Conservation (phyloP, 208 protist species). For the Porcisia deanei region DNA sequence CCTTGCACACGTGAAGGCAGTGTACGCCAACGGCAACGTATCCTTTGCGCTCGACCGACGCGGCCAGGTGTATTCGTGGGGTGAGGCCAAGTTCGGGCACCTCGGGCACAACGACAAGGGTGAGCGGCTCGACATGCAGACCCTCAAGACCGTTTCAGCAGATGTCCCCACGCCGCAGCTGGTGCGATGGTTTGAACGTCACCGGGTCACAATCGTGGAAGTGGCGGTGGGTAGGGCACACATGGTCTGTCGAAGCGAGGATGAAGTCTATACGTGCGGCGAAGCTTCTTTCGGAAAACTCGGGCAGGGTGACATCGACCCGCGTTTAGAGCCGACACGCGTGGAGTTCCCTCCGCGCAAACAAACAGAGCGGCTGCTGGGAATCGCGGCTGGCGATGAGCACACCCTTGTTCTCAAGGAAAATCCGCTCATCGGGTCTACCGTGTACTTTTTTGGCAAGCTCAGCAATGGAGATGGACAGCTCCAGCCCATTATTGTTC, state of each 20-base stretch:
- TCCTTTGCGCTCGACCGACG: constrained; percentile 65
- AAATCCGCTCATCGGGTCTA: constrained; percentile 52
- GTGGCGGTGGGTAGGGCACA: constrained; percentile 66
- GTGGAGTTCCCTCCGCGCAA: constrained; percentile 65
- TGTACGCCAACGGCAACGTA: constrained; percentile 60
- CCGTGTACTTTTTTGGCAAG: constrained; percentile 83
- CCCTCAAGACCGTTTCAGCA: constrained; percentile 53
- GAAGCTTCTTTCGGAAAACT: constrained; percentile 78
- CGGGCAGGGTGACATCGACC: constrained; percentile 45
- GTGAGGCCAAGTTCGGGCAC: constrained; percentile 72
- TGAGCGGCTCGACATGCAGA: constrained; percentile 56
- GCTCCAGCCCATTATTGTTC: constrained; percentile 50
- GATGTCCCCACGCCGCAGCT: constrained; percentile 48
- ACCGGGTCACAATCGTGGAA: constrained; percentile 64
- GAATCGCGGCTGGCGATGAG: constrained; percentile 77
- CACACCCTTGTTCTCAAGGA: constrained; percentile 74
- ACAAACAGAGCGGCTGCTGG: constrained; percentile 47
- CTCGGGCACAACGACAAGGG: constrained; percentile 71
- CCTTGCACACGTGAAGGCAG: constrained; percentile 56
- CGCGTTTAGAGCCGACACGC: constrained; percentile 45
- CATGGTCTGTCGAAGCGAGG: constrained; percentile 56
- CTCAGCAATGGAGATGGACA: constrained; percentile 62
- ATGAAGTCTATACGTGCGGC: constrained; percentile 79
- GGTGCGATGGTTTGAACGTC: constrained; percentile 72
- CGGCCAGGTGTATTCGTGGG: constrained; percentile 76